phyloP scores from a whole-genome alignment of 805 yeast species.

The Nakazawaea wickerhamii region DNA sequence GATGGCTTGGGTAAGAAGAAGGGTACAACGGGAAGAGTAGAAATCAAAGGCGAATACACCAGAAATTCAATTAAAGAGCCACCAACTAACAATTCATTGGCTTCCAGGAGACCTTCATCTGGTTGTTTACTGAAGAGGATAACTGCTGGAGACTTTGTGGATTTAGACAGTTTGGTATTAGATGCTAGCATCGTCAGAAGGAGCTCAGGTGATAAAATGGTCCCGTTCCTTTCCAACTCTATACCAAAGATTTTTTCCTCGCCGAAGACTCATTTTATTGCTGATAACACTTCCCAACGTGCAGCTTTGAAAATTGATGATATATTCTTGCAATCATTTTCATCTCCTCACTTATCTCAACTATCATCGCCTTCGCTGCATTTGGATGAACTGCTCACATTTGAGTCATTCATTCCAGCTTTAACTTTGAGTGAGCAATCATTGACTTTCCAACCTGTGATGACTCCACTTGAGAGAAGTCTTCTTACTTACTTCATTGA shows the following conservation, averaged over 20 bases:
- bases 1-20: too few relatives aligned
- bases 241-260: conserved; percentile 2
- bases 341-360: conserved; percentile 1
- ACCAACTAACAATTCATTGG: too few relatives aligned
- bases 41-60: too few relatives aligned
- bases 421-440: neutral
- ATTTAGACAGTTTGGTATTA: neutral
- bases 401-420: conserved; percentile 2
- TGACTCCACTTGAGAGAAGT: conserved; percentile 18
- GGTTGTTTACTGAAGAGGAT: neutral
- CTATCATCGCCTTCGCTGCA: neutral
- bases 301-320: conserved; percentile 11
- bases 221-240: conserved; percentile 4
- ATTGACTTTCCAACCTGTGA: conserved; percentile 5
- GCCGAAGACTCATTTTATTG: neutral
- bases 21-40: too few relatives aligned
- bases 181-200: neutral
- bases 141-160: neutral
- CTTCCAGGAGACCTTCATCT: too few relatives aligned
- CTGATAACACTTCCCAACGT: neutral
- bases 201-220: neutral
- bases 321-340: conserved; percentile 11
- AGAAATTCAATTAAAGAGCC: neutral
- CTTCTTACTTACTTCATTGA: conserved; percentile 30
- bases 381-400: neutral